These are phyloP conservation scores for Neonectria neomacrospora DNA, from an alignment of 2,329 filamentous ascomycete genomes.

Conservation along the genomic window DNA sequence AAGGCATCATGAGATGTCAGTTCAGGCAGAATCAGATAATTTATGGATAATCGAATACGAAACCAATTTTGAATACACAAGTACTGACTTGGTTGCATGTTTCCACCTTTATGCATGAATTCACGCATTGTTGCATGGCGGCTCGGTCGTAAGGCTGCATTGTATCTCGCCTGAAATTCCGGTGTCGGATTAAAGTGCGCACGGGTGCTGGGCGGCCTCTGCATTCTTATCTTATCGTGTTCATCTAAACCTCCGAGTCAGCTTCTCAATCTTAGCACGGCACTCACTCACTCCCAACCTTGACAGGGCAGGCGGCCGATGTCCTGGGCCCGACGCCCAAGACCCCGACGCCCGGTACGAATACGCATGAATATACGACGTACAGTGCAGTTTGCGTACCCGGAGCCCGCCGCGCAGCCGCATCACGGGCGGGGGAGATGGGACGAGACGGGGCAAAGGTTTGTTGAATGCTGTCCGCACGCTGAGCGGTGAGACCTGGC, in stretches of 20 bases:
- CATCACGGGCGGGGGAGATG: background rate
- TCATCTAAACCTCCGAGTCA: background rate
- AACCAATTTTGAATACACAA: background rate
- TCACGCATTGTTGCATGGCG: background rate
- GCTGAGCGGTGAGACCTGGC: background rate
- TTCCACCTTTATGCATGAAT: background rate
- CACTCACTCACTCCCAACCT: background rate
- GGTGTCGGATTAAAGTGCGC: background rate
- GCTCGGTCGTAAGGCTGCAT: background rate
- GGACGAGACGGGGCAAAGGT: background rate
- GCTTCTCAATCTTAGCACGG: background rate
- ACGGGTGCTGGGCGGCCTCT: background rate
- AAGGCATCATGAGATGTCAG: background rate
- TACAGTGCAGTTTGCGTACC: background rate
- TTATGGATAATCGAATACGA: conserved; percentile 1
- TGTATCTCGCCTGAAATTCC: background rate
- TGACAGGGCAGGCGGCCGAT: too few relatives aligned
- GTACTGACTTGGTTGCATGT: too few relatives aligned
- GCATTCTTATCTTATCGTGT: background rate
- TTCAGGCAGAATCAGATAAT: background rate
- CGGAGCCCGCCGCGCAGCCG: background rate
- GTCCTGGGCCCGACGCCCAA: too few relatives aligned
- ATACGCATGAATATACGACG: background rate
- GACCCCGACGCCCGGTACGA: background rate
- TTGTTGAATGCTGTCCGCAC: background rate